phyloP scores from a whole-genome alignment of 768 basidiomycete genomes.

The Hemileccinum rubropunctum region DNA sequence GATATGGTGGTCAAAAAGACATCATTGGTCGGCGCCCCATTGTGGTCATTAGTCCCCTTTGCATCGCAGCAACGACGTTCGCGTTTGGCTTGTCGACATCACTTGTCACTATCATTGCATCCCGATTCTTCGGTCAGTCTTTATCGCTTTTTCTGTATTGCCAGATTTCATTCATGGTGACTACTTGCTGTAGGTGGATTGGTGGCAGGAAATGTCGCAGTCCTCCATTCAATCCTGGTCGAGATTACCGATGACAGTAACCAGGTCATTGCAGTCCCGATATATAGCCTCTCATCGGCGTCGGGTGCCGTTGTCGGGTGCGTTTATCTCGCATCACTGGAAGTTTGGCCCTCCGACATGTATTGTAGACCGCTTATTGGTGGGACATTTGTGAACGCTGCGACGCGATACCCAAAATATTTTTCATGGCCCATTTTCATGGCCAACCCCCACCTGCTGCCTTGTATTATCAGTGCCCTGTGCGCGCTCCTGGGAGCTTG shows the following conservation, averaged over 20 bases:
- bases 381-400: constrained; percentile 7
- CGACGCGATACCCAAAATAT: constrained; percentile 7
- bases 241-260: constrained; percentile 16
- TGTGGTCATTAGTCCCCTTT: constrained; percentile 26
- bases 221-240: constrained; percentile 7
- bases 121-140: constrained; percentile 4
- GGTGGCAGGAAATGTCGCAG: constrained; percentile 7
- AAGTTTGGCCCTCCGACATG: not conserved
- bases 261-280: constrained; percentile 9
- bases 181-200: constrained; percentile 9
- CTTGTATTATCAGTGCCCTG: not conserved
- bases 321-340: too few species aligned
- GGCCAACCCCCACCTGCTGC: constrained; percentile 6
- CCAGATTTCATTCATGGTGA: not conserved
- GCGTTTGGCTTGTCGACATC: constrained; percentile 12
- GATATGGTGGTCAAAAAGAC: constrained; percentile 34
- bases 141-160: not conserved
- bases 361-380: constrained; percentile 7
- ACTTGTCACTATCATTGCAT: constrained; percentile 3
- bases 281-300: constrained; percentile 6
- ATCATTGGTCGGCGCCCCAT: constrained; percentile 59
- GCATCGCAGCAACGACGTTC: constrained; percentile 3
- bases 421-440: constrained; percentile 10
- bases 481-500: constrained; percentile 1
- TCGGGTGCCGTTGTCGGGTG: constrained; percentile 2